Base-by-base conservation (phyloP, 768 basidiomycete genomes). In the Pleurotus citrinopileatus region DNA sequence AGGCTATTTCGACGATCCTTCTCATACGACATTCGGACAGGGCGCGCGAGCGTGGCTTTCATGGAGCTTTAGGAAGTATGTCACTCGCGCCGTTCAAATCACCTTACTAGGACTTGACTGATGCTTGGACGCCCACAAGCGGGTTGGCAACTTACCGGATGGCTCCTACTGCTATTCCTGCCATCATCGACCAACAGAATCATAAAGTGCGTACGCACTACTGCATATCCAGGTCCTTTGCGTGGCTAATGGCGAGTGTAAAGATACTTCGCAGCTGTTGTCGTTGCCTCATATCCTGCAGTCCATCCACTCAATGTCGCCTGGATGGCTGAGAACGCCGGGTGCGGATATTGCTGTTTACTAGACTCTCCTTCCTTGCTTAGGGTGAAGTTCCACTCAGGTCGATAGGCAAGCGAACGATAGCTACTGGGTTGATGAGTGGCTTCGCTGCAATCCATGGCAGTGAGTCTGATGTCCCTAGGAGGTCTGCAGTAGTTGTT, bases 21-120 rank as follows among this genome's bases (percentile, higher is more conserved):
- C 36, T 55, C 23, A 58, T 58, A 34, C 48, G 57, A 36, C 47
- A 58, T 43, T 58, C 57, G 9, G 57, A 58, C 20, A 44, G 37
- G 20, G 29, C 53, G 12, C 15, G 57, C 15, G 57, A 58, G 42
- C 46, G 57, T 23, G 57, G 57, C 5, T 40, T 55, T 29, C 54
- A 52, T 8, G 32, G 40, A n/a, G 34, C 25, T 7, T 19, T 37
- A 9, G 37, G 29, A 40, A 40, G 36, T 37, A 37, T 9, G 38
- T 36, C 26, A 1, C 5, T 40, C 2, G 12, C 22, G 10, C 13
- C n/a, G 3, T 20, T 19, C 42, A 13, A 3, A 19, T 26, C 20
- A 4, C 12, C 6, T 9, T 13, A 2, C 3, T 28, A 0, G 3
- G 17, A 3, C 4, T 17, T 12, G 2, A 26, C 15, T 13, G 3